These are phyloP conservation scores for Grigorovia transvaalensis DNA, from an alignment of 805 yeast species.

Conservation along the genomic window DNA sequence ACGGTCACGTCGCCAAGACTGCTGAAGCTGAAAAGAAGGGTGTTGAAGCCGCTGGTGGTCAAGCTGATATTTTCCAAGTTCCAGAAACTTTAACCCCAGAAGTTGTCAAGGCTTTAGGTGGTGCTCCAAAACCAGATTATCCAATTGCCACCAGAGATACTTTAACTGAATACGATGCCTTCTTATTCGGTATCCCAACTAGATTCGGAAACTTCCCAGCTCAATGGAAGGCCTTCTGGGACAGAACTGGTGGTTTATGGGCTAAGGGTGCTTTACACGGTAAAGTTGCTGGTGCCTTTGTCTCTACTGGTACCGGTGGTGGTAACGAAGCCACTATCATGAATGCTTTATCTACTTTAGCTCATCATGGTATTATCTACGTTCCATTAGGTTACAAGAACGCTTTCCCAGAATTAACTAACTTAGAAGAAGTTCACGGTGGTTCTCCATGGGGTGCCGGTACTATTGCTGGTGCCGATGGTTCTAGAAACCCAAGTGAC, in stretches of 20 bases:
- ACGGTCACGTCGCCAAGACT: conserved; percentile 62
- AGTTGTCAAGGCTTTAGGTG: conserved; percentile 52
- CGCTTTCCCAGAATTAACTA: conserved; percentile 42
- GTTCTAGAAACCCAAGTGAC: conserved; percentile 56
- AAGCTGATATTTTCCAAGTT: conserved; percentile 65
- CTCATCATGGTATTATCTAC: conserved; percentile 73
- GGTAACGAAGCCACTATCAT: conserved; percentile 70
- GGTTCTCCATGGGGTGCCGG: conserved; percentile 87
- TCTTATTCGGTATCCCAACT: conserved; percentile 78
- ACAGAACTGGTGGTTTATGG: conserved; percentile 73
- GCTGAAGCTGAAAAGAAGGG: conserved; percentile 66
- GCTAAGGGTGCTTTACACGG: conserved; percentile 61
- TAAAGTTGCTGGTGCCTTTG: conserved; percentile 65
- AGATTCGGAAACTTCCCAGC: conserved; percentile 76
- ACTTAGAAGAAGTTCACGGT: conserved; percentile 61
- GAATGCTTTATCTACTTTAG: conserved; percentile 51
- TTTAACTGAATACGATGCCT: conserved; percentile 61
- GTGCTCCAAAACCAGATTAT: conserved; percentile 47
- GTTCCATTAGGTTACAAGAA: conserved; percentile 69
- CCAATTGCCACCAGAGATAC: conserved; percentile 56
- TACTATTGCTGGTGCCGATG: conserved; percentile 65
- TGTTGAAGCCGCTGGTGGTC: conserved; percentile 56
- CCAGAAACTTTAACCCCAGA: conserved; percentile 66
- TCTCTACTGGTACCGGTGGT: conserved; percentile 72
- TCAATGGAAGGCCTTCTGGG: conserved; percentile 70